Evolutionary conservation across 2,329 filamentous ascomycete genomes (phyloP), one percentile per base, ranked within the genome.

Genomic region (Paecilomyces formosus): DNA sequence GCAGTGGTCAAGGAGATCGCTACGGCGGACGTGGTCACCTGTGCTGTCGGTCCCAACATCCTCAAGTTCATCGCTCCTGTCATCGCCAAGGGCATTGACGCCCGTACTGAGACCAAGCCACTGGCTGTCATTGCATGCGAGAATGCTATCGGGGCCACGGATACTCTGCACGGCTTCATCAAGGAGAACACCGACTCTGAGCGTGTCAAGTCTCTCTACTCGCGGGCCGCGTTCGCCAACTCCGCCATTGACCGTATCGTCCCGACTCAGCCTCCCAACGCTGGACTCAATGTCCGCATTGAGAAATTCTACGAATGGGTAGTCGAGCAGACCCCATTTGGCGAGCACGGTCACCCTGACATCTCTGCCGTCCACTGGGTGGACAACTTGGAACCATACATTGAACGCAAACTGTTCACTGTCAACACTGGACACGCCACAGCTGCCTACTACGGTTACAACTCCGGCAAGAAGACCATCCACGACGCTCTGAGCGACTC

Each of bases 221-320:
- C 82, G 66, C 89, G 91, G 68, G 92, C 92, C 55, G 86, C 89
- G 66, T 97, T 95, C 74, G 93, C 93, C 79, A 99, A 99, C 81
- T 96, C 91, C 62, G 94, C 94, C 67, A 97, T 99, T 73, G 94
- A 99, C 81, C 90, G 94, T 61, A 99, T 99, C 72, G 94, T 97
- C 24, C 94, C 94, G 13, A 90, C 91, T 51, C 94, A 97, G 78
- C 87, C 91, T 61, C 78, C 85, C 55, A 79, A 90, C 67, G 85
- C 88, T 24, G 92, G 92, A 58, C 83, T 99, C 52, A 87, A 97
- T 70, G 94, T 99, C 65, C 92, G 88, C 70, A 92, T 99, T 54
- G 94, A 99, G 83, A 94, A 94, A 79, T 99, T 97, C 82, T 97
- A 90, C 79, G 94, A 99, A 81, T 99, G 94, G 94, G 93, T 94